Evolutionary conservation across 768 basidiomycete genomes (phyloP).

Genomic region (Sporobolomyces roseus): DNA sequence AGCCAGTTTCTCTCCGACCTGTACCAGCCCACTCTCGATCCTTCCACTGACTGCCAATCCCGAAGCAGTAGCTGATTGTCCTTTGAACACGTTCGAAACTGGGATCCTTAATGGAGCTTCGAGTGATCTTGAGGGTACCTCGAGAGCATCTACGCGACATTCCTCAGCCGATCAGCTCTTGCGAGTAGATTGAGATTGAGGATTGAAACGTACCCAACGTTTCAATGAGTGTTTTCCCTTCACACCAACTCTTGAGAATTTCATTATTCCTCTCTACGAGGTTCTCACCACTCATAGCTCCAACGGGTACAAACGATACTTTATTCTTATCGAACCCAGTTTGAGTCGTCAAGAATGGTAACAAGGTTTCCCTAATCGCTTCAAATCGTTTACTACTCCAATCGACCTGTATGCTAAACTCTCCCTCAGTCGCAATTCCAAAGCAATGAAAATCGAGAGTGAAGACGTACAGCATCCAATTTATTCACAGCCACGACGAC

Average conservation of each 20-base stretch:
- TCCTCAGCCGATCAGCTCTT: too few relatives aligned
- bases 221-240: slow-evolving; percentile 65
- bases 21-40: slow-evolving; percentile 79
- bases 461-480: slow-evolving; percentile 66
- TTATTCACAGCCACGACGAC: slow-evolving; percentile 93
- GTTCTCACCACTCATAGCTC: slow-evolving; percentile 85
- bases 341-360: slow-evolving; percentile 72
- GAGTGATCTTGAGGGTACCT: slow-evolving; percentile 50
- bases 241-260: slow-evolving; percentile 70
- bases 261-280: slow-evolving; percentile 55
- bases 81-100: slow-evolving; percentile 91
- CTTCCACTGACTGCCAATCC: slow-evolving; percentile 75
- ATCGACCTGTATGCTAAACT: slow-evolving; percentile 61
- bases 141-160: too few relatives aligned
- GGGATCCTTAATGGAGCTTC: slow-evolving; percentile 75
- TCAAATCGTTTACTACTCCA: slow-evolving; percentile 82
- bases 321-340: slow-evolving; percentile 79
- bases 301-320: slow-evolving; percentile 79
- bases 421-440: neutral
- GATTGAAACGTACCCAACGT: slow-evolving; percentile 59
- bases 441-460: neutral
- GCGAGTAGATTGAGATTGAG: neutral
- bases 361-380: slow-evolving; percentile 69
- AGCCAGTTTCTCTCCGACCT: slow-evolving; percentile 81
- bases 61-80: slow-evolving; percentile 64